Evolutionary conservation across 345 rosid species (phyloP), one percentile per base, ranked within the genome.

Genomic region (Xanthoceras sorbifolium): DNA sequence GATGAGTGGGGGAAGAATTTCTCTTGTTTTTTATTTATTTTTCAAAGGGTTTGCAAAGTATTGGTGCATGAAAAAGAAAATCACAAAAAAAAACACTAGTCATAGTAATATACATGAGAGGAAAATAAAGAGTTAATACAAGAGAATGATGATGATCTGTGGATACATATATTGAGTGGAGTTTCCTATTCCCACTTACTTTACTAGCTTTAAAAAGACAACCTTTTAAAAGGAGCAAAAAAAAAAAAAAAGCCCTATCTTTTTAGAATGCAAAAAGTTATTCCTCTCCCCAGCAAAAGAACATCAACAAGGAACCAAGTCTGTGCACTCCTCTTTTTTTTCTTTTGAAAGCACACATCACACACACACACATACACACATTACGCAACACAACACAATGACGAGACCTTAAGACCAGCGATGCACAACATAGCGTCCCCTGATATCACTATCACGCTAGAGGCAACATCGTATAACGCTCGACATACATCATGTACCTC

Each of bases 141-240:
- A 54, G 60, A 32, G 36, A 61, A n/a, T 67, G 40, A 55, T 42
- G 60, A 40, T n/a, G n/a, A n/a, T n/a, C n/a, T n/a, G n/a, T n/a
- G n/a, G n/a, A n/a, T n/a, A n/a, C n/a, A n/a, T n/a, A n/a, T 2
- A 65, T 75, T 80, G 79, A 86, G 87, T 82, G 89, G 90, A 84
- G 84, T 72, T 77, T 59, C 73, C 79, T 75, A 48, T 82, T 81
- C 86, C 85, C 87, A 80, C 84, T 38, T 22, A 50, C 78, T 84
- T 85, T 76, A 52, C 52, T 55, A 73, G 36, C 68, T 74, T 73
- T 67, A 71, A 85, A 81, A 90, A 85, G 91, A 79, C 80, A 52
- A 76, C 66, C 86, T 87, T 88, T 86, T 82, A 79, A 82, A 85
- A 83, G 76, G 23, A 18, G 18, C n/a, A n/a, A n/a, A n/a, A n/a